Base-by-base conservation (phyloP, 2,329 filamentous ascomycete genomes). In the Ramichloridium luteum region DNA sequence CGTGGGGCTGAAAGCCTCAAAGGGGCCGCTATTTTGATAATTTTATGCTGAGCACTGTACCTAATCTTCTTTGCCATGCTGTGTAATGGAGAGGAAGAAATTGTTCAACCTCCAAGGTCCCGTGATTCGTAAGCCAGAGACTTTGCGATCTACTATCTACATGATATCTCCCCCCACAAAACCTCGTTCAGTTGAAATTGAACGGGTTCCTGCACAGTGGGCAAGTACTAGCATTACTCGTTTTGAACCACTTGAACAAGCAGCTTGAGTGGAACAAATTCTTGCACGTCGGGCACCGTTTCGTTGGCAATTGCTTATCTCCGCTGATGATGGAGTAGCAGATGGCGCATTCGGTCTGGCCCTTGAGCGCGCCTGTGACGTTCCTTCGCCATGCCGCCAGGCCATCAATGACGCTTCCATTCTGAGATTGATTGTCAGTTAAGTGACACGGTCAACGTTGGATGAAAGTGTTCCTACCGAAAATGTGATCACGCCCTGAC, bases 211-310 rank as follows among this genome's bases (percentile, higher is more conserved):
- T 70, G 59, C 90, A 98, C 42, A 98, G 64, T 28, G 90, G 90
- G 58, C 90, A 98, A 29, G 80, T 88, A 49, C 81, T 90, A 50
- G 83, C 78, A 57, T 83, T 92, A 54, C 85, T 93, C 47, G 71
- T 88, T 67, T 83, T 81, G 65, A 98, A 96, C 90, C 90, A 98
- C 60, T 88, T 86, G 64, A 84, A 93, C 59, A 98, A 59, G 60
- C 90, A 98, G 2, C 73, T 72, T 1, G 78, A 72, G 58, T 98
- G 90, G 65, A 96, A 98, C 32, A 81, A 64, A 58, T 98, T 88
- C 65, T 85, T 88, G 68, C 90, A 98, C 2, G 88, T 96, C 28
- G 71, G 67, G 56, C 90, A 98, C 33, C 74, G 69, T 67, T 96
- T 96, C 55, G 90, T 88, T 0, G 90, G 90, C 55, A 93, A 74